Conservation (phyloP, 352 stramenopile genomes). For the Phytophthora tubulina region DNA sequence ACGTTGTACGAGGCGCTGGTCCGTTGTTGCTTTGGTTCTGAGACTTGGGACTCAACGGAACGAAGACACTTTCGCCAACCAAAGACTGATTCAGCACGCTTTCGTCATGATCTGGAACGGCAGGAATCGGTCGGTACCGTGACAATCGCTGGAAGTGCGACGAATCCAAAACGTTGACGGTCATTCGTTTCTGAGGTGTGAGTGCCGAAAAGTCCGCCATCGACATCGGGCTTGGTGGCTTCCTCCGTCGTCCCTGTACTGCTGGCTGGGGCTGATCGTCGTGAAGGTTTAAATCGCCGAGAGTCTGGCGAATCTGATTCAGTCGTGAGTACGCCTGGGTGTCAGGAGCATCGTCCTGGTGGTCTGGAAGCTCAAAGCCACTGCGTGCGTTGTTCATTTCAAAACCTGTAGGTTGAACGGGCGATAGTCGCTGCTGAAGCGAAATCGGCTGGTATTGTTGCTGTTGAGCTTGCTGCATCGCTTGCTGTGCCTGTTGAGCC, state of each 20-base stretch:
- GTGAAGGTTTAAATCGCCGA: constrained; percentile 35
- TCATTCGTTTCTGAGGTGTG: constrained; percentile 38
- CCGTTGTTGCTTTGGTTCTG: constrained; percentile 26
- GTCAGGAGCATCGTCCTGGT: constrained; percentile 17
- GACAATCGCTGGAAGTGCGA: constrained; percentile 55
- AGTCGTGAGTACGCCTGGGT: constrained; percentile 30
- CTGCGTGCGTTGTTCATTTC: constrained; percentile 12
- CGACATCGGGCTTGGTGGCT: constrained; percentile 62
- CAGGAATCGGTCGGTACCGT: constrained; percentile 39
- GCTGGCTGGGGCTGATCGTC: constrained; percentile 26
- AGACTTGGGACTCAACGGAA: constrained; percentile 57
- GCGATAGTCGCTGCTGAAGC: constrained; percentile 30
- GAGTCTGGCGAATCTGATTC: constrained; percentile 39
- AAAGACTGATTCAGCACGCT: constrained; percentile 68
- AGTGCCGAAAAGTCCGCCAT: constrained; percentile 68
- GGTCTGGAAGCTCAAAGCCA: constrained; percentile 6
- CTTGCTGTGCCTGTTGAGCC: constrained; percentile 39
- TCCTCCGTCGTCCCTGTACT: constrained; percentile 32
- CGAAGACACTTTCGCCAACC: constrained; percentile 74
- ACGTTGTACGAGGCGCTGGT: constrained; percentile 44
- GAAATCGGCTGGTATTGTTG: constrained; percentile 37
- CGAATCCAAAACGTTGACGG: constrained; percentile 42
- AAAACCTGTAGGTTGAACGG: constrained; percentile 29
- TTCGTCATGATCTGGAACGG: constrained; percentile 32
- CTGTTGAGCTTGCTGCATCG: constrained; percentile 31